Conservation (phyloP, 148 eudicot genomes). For the Chenopodium suecicum region DNA sequence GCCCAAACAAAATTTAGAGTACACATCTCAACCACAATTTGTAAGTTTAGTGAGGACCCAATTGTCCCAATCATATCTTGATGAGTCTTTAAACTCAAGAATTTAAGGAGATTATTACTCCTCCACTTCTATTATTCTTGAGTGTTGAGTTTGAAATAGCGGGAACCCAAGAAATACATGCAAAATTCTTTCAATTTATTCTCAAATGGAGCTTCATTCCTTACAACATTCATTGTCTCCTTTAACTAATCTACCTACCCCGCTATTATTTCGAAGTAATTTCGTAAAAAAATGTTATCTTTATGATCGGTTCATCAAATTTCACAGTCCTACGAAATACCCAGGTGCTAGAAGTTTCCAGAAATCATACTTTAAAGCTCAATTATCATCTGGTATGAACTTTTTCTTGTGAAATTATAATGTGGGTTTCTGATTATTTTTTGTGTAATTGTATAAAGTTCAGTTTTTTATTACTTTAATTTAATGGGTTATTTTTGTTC, state of each 20-base stretch:
- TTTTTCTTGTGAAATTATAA: neutral
- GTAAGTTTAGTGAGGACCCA: neutral
- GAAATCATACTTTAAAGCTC: neutral
- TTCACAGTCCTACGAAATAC: neutral
- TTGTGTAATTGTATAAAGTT: neutral
- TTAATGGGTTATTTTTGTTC: neutral
- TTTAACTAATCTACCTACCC: slow-evolving; percentile 4
- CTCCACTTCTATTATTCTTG: neutral
- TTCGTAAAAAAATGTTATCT: neutral
- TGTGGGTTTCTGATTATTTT: slow-evolving; percentile 1
- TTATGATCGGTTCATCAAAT: neutral
- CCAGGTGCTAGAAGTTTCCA: neutral
- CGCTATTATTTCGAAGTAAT: neutral
- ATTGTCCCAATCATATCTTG: slow-evolving; percentile 23
- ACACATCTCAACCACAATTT: slow-evolving; percentile 10
- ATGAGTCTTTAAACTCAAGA: neutral
- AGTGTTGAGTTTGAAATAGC: neutral
- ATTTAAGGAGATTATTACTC: neutral
- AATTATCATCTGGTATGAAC: slow-evolving; percentile 6
- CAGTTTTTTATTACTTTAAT: neutral
- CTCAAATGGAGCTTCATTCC: slow-evolving; percentile 17
- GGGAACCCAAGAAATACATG: neutral
- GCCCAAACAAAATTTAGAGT: neutral
- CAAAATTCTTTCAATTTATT: slow-evolving; percentile 3
- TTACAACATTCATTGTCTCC: neutral